Conservation (phyloP, 2,329 filamentous ascomycete species). For the Aspergillus nomiae region DNA sequence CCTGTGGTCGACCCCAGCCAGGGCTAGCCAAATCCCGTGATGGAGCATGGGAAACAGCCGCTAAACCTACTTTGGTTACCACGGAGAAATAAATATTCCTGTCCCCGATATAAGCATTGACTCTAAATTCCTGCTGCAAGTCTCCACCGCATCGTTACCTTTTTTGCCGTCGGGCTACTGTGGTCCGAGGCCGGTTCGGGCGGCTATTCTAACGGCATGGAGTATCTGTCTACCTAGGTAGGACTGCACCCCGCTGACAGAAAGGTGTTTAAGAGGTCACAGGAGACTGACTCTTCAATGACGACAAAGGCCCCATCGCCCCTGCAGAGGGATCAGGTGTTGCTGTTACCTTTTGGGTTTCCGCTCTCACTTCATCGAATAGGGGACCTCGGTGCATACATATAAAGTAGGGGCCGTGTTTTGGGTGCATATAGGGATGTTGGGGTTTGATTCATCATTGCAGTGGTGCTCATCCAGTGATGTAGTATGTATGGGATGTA, state of each 20-base stretch:
- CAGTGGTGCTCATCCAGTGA: not conserved
- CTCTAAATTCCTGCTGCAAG: conserved; percentile 7
- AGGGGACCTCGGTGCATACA: not conserved
- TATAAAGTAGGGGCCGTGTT: not conserved
- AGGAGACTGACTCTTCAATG: conserved; percentile 10
- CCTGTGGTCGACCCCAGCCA: conserved; percentile 17
- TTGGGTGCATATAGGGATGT: not conserved
- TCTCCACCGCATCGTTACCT: conserved; percentile 22
- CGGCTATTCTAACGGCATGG: conserved; percentile 8
- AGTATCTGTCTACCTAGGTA: conserved; percentile 11
- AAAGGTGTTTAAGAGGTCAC: conserved; percentile 13
- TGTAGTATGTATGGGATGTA: not conserved
- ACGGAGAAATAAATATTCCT: conserved; percentile 19
- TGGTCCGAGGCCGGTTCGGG: conserved; percentile 28
- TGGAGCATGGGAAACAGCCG: conserved; percentile 9
- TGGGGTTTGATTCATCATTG: not conserved
- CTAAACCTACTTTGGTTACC: conserved; percentile 18
- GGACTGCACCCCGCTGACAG: conserved; percentile 20
- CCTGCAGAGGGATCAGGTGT: not conserved
- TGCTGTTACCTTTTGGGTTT: not conserved
- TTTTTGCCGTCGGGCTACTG: conserved; percentile 33
- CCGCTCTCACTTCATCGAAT: not conserved
- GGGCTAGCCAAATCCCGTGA: conserved; percentile 41
- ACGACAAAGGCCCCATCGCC: conserved; percentile 15
- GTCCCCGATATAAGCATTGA: conserved; percentile 15